Evolutionary conservation across 371 early-diverging fungal species (phyloP).

Genomic region (Saksenaea vasiformis): DNA sequence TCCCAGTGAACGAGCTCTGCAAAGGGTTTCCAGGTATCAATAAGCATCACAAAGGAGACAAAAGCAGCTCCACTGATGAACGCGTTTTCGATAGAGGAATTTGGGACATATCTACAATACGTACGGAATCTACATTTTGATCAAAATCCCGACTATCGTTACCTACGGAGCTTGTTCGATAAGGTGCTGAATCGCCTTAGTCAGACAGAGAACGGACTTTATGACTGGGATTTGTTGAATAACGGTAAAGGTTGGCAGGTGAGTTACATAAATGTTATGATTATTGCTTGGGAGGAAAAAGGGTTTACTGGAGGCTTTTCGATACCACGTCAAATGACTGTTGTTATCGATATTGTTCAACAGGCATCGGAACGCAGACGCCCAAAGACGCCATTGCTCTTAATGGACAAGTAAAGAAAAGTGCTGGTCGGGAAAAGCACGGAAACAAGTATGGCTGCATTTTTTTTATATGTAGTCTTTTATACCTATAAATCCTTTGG

Average conservation of each 20-base stretch:
- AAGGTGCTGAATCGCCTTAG: conserved; percentile 67
- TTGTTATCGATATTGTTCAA: neutral
- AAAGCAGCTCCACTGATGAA: neutral
- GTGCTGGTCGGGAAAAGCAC: too few relatives aligned
- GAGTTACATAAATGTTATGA: neutral
- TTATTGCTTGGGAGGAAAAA: neutral
- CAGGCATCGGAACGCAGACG: neutral
- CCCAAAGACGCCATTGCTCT: neutral
- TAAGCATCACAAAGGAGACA: too few relatives aligned
- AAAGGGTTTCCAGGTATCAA: conserved; percentile 65
- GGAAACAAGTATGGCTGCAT: too few relatives aligned
- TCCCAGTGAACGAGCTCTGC: conserved; percentile 73
- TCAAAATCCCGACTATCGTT: conserved; percentile 93
- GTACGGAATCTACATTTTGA: conserved; percentile 90
- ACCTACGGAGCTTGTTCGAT: conserved; percentile 79
- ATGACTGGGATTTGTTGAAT: conserved; percentile 86
- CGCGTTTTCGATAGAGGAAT: conserved; percentile 64
- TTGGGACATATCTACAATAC: conserved; percentile 88
- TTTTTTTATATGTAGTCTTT: too few relatives aligned
- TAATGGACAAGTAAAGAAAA: conserved; percentile 10
- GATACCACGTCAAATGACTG: neutral
- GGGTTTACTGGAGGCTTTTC: neutral
- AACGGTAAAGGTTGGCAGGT: conserved; percentile 64
- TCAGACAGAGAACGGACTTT: conserved; percentile 79
- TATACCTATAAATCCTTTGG: too few relatives aligned